Conservation (phyloP, 208 protist genomes). For the Trypanosoma lewisi region DNA sequence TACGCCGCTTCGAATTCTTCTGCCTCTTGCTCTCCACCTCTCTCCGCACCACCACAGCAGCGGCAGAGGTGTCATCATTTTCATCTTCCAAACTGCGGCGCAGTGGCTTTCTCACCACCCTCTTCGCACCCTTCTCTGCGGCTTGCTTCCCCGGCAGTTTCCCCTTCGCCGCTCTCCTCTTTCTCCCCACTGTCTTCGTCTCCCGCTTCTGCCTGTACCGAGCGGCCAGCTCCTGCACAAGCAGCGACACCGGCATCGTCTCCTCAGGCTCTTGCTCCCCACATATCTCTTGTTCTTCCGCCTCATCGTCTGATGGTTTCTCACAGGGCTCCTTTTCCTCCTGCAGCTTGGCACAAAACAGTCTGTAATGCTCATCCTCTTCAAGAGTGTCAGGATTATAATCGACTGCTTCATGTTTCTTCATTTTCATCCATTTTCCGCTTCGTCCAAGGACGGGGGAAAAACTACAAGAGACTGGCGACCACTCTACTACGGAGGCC, state of each 20-base stretch:
- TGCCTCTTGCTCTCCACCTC: not conserved
- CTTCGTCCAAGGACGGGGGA: not conserved
- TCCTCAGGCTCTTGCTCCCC: not conserved
- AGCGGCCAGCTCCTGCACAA: constrained; percentile 6
- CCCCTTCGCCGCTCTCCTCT: not conserved
- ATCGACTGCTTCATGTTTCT: not conserved
- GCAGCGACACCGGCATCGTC: not conserved
- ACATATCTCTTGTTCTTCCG: not conserved
- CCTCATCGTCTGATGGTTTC: not conserved
- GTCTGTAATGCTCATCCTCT: constrained; percentile 15
- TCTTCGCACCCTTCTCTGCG: not conserved
- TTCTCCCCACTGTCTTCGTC: not conserved
- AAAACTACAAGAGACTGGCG: constrained; percentile 3
- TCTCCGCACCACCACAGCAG: not conserved
- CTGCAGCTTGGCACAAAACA: constrained; percentile 1
- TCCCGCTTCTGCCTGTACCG: not conserved
- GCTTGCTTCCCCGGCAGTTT: not conserved
- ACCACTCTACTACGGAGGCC: constrained; percentile 7
- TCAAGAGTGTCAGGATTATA: constrained; percentile 7
- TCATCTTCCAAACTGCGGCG: not conserved
- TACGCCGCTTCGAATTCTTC: not conserved
- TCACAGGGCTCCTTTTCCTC: not conserved
- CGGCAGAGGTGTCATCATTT: too few species aligned
- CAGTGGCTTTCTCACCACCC: not conserved
- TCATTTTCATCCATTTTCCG: too few species aligned